Conservation (phyloP, 2,329 filamentous ascomycete species). For the Aspergillus novofumigatus region DNA sequence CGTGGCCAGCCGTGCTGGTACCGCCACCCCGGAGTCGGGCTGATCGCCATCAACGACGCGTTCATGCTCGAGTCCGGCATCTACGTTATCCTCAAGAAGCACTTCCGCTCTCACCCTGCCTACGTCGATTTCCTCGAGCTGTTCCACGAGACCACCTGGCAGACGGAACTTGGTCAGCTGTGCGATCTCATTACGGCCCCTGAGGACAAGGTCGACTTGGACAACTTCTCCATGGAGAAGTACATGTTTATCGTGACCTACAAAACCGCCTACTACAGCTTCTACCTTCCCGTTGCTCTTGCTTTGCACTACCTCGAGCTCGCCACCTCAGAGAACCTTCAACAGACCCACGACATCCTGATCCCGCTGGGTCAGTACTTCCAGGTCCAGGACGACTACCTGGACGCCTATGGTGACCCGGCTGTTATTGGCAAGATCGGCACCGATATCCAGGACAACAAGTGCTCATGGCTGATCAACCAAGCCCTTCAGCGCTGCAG, state of each 20-base stretch:
- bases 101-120: conserved; percentile 79
- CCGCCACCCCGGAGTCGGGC: conserved; percentile 79
- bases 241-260: conserved; percentile 98
- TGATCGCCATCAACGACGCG: conserved; percentile 97
- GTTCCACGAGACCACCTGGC: conserved; percentile 90
- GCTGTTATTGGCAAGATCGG: conserved; percentile 96
- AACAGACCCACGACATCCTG: conserved; percentile 83
- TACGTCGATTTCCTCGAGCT: conserved; percentile 93
- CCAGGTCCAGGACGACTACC: conserved; percentile 97
- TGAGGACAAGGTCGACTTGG: conserved; percentile 85
- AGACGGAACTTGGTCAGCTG: conserved; percentile 93
- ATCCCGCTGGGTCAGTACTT: conserved; percentile 99
- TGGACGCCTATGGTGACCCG: conserved; percentile 94
- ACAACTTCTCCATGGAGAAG: conserved; percentile 90
- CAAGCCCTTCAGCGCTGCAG: conserved; percentile 77
- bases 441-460: conserved; percentile 99
- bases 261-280: conserved; percentile 99
- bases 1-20: conserved; percentile 97
- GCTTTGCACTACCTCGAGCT: conserved; percentile 80
- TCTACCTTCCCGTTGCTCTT: conserved; percentile 94
- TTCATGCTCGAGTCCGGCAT: conserved; percentile 92
- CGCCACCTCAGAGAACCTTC: conserved; percentile 82
- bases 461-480: conserved; percentile 98
- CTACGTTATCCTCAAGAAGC: conserved; percentile 87
- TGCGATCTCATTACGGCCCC: conserved; percentile 94